These are phyloP conservation scores for Komagataea norvegica DNA, from an alignment of 1,139 yeast genomes.

Conservation along the genomic window DNA sequence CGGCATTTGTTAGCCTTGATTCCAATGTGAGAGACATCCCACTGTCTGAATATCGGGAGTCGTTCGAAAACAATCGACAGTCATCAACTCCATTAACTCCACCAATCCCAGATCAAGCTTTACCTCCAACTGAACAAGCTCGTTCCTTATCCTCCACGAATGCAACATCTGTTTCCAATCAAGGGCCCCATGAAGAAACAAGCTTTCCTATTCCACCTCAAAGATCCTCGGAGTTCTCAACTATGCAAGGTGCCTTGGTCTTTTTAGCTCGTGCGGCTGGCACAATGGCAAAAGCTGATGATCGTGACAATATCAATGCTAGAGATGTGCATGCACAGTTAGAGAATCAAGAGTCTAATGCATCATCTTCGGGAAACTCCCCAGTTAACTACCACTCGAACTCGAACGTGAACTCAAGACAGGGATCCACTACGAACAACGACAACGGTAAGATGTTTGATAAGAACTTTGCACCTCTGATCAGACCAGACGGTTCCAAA, in stretches of 20 bases:
- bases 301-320: constrained; percentile 64
- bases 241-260: constrained; percentile 65
- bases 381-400: constrained; percentile 1
- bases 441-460: constrained; percentile 6
- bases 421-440: constrained; percentile 2
- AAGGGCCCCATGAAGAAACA: constrained; percentile 11
- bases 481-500: constrained; percentile 21
- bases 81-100: too few relatives aligned
- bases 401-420: background rate
- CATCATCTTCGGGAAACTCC: constrained; percentile 8
- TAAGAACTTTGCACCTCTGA: constrained; percentile 18
- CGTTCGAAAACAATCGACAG: too few relatives aligned
- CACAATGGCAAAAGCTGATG: constrained; percentile 58
- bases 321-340: constrained; percentile 45
- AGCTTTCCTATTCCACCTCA: constrained; percentile 16
- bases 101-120: too few relatives aligned
- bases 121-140: too few relatives aligned
- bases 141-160: too few relatives aligned
- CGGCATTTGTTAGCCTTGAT: too few relatives aligned
- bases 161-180: too few relatives aligned
- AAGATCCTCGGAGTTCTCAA: constrained; percentile 29
- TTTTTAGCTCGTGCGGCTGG: constrained; percentile 77
- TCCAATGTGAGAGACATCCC: too few relatives aligned
- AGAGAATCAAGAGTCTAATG: constrained; percentile 16
- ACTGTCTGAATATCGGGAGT: too few relatives aligned